A percentile compares a stretch with the other conserved stretches of the same genome.
Conservation (phyloP, 371 early-diverging fungal species). For the Mucor plumbeus region DNA sequence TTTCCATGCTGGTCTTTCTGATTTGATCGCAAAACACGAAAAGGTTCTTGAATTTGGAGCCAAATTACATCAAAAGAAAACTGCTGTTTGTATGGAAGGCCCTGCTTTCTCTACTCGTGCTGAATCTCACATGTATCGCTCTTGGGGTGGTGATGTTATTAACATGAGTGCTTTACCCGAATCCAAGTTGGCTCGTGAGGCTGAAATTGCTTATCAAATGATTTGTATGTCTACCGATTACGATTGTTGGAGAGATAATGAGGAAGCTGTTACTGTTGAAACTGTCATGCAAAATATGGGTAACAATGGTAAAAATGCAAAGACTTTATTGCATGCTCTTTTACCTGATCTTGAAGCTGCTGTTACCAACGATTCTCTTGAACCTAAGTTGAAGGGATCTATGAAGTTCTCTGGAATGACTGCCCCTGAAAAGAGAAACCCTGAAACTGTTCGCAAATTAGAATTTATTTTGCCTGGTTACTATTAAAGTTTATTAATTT, state of each 20-base stretch:
- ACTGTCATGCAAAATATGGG: slow-evolving; percentile 91
- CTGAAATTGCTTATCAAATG: slow-evolving; percentile 97
- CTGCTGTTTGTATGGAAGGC: slow-evolving; percentile 96
- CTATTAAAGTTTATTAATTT: slow-evolving; percentile 32
- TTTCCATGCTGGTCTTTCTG: slow-evolving; percentile 80
- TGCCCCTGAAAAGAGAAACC: slow-evolving; percentile 70
- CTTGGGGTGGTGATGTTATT: slow-evolving; percentile 93
- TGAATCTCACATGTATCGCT: slow-evolving; percentile 94
- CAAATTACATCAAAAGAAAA: slow-evolving; percentile 79
- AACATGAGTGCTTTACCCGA: slow-evolving; percentile 98
- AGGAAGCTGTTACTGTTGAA: slow-evolving; percentile 92
- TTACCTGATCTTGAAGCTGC: slow-evolving; percentile 78
- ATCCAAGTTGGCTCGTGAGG: slow-evolving; percentile 96
- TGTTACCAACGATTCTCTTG: slow-evolving; percentile 50
- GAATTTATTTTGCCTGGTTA: slow-evolving; percentile 86
- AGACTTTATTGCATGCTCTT: slow-evolving; percentile 75
- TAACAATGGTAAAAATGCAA: slow-evolving; percentile 86
- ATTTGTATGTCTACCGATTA: slow-evolving; percentile 99
- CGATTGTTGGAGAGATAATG: slow-evolving; percentile 95
- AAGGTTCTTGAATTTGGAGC: slow-evolving; percentile 49
- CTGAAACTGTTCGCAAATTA: slow-evolving; percentile 75
- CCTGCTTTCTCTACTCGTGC: slow-evolving; percentile 97
- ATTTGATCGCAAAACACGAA: slow-evolving; percentile 69
- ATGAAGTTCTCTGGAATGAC: slow-evolving; percentile 83
- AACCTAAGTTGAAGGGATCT: slow-evolving; percentile 69